These are phyloP conservation scores for Huntiella moniliformis DNA, from an alignment of 2,329 filamentous ascomycete species.

Conservation along the genomic window DNA sequence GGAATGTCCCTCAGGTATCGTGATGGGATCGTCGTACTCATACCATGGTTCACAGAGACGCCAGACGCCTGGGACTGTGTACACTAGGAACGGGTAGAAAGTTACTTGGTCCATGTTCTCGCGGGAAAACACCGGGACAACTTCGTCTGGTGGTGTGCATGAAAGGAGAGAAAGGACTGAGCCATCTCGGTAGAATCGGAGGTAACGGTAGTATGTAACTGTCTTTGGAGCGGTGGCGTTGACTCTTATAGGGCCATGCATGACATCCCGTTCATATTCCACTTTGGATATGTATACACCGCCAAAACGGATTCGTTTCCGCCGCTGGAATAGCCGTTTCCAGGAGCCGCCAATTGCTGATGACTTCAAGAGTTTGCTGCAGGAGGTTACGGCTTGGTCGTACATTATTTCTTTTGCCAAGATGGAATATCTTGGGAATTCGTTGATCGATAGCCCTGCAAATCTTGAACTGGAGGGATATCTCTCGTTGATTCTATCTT, in stretches of 20 bases:
- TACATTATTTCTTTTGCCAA: constrained; percentile 14
- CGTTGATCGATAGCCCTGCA: neutral
- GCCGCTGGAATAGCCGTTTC: constrained; percentile 56
- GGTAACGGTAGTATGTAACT: constrained; percentile 93
- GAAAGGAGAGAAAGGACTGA: constrained; percentile 64
- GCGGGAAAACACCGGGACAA: constrained; percentile 66
- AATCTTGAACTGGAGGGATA: neutral
- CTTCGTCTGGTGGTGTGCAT: constrained; percentile 64
- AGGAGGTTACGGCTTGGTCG: constrained; percentile 11
- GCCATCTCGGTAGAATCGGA: constrained; percentile 86
- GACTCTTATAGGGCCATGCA: constrained; percentile 32
- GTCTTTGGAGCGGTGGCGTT: constrained; percentile 73
- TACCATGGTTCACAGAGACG: constrained; percentile 18
- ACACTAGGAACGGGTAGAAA: constrained; percentile 16
- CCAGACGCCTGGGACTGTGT: constrained; percentile 42
- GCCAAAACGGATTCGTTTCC: constrained; percentile 80
- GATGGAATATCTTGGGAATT: constrained; percentile 18
- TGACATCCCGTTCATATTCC: constrained; percentile 78
- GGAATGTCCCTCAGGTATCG: constrained; percentile 13
- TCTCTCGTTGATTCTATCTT: neutral
- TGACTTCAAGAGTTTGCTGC: constrained; percentile 19
- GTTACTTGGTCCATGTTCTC: constrained; percentile 39
- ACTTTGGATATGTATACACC: constrained; percentile 94
- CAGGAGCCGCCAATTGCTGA: constrained; percentile 33
- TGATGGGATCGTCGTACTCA: constrained; percentile 19